A percentile compares a stretch with the other conserved stretches of the same genome.
Evolutionary conservation across 352 stramenopile genomes (phyloP).

Genomic region (Blastocystis sp.): DNA sequence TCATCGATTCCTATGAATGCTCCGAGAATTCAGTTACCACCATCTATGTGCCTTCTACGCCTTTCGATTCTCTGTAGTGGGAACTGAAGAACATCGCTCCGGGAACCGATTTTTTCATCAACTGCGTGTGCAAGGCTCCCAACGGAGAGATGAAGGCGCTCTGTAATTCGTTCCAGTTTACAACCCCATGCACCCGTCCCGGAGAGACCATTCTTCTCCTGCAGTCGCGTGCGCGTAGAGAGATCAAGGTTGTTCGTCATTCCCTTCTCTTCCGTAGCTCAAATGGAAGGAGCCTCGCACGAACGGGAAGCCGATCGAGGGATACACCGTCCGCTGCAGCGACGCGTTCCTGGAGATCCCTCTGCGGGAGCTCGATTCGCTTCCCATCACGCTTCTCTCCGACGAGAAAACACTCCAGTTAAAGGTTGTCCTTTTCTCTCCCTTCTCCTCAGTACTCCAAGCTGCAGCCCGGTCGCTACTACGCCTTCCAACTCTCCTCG

Average conservation of each 20-base stretch:
- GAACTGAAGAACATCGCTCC: slow-evolving; percentile 2
- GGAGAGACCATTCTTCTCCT: neutral
- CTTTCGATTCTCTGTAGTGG: neutral
- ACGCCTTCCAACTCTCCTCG: slow-evolving; percentile 25
- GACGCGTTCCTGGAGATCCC: neutral
- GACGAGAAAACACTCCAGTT: neutral
- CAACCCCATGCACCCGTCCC: slow-evolving; percentile 4
- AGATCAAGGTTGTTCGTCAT: neutral
- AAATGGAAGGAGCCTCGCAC: slow-evolving; percentile 14
- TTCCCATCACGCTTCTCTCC: neutral
- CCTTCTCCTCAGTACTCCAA: neutral
- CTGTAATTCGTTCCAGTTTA: slow-evolving; percentile 21
- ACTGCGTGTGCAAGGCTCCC: neutral
- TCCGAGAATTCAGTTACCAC: neutral
- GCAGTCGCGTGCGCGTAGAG: neutral
- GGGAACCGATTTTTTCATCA: neutral
- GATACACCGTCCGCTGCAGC: neutral
- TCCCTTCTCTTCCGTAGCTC: neutral
- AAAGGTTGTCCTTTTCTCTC: neutral
- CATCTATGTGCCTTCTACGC: neutral
- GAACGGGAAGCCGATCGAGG: slow-evolving; percentile 7
- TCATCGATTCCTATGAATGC: slow-evolving; percentile 13
- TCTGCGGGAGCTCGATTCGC: neutral
- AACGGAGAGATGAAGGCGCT: slow-evolving; percentile 34
- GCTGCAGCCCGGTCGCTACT: neutral